Evolutionary conservation across 2,329 filamentous ascomycete genomes (phyloP).

Genomic region (Colletotrichum somersetense): DNA sequence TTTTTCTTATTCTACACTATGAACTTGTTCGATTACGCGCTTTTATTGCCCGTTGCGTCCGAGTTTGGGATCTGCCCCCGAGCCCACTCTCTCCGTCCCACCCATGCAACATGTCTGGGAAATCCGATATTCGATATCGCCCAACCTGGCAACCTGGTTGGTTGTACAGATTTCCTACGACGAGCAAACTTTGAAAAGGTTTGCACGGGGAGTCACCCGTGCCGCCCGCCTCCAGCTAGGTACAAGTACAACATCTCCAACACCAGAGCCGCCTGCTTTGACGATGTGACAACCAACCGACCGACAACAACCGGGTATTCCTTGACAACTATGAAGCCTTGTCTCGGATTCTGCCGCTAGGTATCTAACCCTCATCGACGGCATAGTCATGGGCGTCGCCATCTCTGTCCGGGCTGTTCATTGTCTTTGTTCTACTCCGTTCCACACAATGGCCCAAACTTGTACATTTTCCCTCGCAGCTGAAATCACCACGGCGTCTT

Average conservation of each 20-base stretch:
- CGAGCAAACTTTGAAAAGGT: conserved; percentile 17
- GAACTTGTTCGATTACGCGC: conserved; percentile 12
- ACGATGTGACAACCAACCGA: neutral
- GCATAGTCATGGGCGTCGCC: conserved; percentile 26
- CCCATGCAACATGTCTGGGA: conserved; percentile 29
- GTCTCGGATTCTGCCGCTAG: conserved; percentile 36
- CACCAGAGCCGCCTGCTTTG: conserved; percentile 3
- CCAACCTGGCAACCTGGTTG: conserved; percentile 2
- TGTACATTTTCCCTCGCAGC: conserved; percentile 12
- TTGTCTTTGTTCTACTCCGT: neutral
- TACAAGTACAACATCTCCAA: neutral
- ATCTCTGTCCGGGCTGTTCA: conserved; percentile 12
- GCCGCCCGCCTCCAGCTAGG: neutral
- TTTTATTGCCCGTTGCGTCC: conserved; percentile 2
- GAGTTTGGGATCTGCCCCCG: conserved; percentile 20
- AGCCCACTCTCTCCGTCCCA: neutral
- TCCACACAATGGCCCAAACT: conserved; percentile 16
- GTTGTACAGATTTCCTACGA: conserved; percentile 18
- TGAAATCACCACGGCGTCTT: neutral
- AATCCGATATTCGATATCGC: conserved; percentile 24
- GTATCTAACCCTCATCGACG: neutral
- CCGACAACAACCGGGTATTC: conserved; percentile 20
- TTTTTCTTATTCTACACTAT: neutral
- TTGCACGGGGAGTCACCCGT: conserved; percentile 3
- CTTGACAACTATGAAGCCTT: conserved; percentile 23